These are phyloP conservation scores for Verticillium klebahnii DNA, from an alignment of 2,329 filamentous ascomycete genomes.

Conservation along the genomic window DNA sequence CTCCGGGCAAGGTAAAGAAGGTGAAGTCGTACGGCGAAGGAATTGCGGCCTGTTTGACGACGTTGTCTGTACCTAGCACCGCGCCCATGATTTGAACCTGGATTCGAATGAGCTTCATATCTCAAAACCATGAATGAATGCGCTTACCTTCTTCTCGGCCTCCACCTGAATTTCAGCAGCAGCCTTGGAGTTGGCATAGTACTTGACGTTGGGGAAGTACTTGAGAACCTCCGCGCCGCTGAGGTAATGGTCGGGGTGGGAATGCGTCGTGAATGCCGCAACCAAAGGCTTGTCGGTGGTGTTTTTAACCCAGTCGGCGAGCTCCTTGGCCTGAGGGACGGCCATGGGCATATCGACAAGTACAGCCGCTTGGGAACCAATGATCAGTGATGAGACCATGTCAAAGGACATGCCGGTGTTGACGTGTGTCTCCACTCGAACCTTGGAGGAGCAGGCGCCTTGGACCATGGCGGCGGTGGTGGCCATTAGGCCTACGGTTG, in stretches of 20 bases:
- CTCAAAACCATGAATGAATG: too few species aligned
- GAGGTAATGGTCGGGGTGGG: constrained; percentile 8
- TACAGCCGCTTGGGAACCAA: constrained; percentile 6
- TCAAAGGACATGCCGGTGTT: constrained; percentile 5
- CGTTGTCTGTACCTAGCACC: not conserved
- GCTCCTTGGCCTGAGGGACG: not conserved
- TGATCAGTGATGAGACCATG: constrained; percentile 6
- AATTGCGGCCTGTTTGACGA: constrained; percentile 4
- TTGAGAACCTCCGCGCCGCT: constrained; percentile 6
- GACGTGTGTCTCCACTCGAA: constrained; percentile 1
- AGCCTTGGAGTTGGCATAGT: constrained; percentile 5
- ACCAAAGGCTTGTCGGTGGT: constrained; percentile 8
- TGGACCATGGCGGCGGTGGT: too few species aligned
- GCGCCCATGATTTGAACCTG: not conserved
- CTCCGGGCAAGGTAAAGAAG: constrained; percentile 7
- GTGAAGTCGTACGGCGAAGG: constrained; percentile 9
- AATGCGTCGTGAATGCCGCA: constrained; percentile 4
- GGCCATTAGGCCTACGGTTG: too few species aligned
- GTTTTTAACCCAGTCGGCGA: constrained; percentile 6
- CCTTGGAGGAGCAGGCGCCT: not conserved
- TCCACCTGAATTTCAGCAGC: constrained; percentile 1
- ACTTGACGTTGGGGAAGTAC: constrained; percentile 5
- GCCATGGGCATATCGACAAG: constrained; percentile 8
- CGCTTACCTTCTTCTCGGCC: constrained; percentile 1
- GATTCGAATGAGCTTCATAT: not conserved